These are phyloP conservation scores for Alternaria solani DNA, from an alignment of 2,329 filamentous ascomycete genomes.

Conservation along the genomic window DNA sequence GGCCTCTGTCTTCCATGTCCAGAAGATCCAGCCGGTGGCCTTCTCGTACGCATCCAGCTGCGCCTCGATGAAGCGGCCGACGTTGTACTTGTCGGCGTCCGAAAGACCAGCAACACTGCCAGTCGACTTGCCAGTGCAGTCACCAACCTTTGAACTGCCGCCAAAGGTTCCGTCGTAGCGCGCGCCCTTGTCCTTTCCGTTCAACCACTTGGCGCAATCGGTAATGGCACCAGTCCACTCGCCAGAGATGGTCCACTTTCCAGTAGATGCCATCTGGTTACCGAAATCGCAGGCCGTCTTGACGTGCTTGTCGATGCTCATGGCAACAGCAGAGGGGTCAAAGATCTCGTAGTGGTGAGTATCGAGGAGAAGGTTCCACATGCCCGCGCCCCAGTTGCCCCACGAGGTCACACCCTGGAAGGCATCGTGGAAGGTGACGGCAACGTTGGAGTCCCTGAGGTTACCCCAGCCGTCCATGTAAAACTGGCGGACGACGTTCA, in stretches of 20 bases:
- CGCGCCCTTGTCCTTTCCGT: constrained; percentile 57
- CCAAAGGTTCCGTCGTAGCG: constrained; percentile 55
- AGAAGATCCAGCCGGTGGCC: constrained; percentile 60
- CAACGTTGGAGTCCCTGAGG: constrained; percentile 52
- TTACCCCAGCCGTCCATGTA: constrained; percentile 60
- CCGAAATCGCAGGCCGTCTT: constrained; percentile 56
- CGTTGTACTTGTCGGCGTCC: constrained; percentile 53
- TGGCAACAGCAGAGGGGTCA: constrained; percentile 47
- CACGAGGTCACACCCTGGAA: constrained; percentile 56
- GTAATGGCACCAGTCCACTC: constrained; percentile 59
- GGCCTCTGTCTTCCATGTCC: constrained; percentile 61
- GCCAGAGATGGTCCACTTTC: constrained; percentile 58
- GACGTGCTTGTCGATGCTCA: constrained; percentile 52
- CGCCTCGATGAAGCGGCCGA: constrained; percentile 56
- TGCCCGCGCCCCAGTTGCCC: constrained; percentile 55
- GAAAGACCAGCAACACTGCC: constrained; percentile 55
- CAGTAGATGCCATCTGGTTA: constrained; percentile 55
- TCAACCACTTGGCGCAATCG: constrained; percentile 59
- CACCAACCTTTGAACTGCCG: constrained; percentile 51
- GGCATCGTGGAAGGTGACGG: constrained; percentile 57
- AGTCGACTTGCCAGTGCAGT: constrained; percentile 55
- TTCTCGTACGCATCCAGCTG: constrained; percentile 59
- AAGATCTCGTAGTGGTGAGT: constrained; percentile 61
- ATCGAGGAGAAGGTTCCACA: constrained; percentile 56
- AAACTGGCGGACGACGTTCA: constrained; percentile 55